Evolutionary conservation across 352 stramenopile genomes (phyloP), one percentile per base, ranked within the genome.

Genomic region (Phytophthora pisi): DNA sequence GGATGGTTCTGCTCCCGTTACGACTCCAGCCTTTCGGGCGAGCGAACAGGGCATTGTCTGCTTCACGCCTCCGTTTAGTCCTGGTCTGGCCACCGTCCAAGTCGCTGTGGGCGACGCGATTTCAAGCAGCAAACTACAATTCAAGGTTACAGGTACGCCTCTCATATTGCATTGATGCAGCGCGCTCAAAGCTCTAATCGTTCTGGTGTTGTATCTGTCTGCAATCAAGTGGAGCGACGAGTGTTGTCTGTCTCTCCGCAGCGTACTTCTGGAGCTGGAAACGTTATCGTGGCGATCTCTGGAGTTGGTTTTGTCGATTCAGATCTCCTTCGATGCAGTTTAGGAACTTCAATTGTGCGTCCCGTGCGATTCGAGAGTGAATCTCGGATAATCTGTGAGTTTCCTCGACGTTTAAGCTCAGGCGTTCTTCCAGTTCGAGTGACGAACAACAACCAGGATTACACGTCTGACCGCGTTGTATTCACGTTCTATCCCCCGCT

Each of bases 401-500:
- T 78, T 31, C 63, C 72, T 16, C 60, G 73, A 16, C 51, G 28
- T 9, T 30, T 64, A 13, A 30, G 58, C 28, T 60, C 73, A 46
- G 67, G 67, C 5, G 57, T 51, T 45, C 34, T 79, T 9, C 26
- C 45, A 0, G 72, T 81, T 4, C 51, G 62, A 28, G 63, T 86
- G 13, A 69, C 75, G 2, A 78, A 72, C 18, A 82, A 84, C 57
- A 72, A 75, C 26, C 75, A 81, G 64, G 78, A 86, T 36, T 82
- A 79, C 36, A 70, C 58, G 6, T 36, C 51, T 5, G 67, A 74
- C n/a, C 2, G 11, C 3, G 38, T 75, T 16, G 7, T 15, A 16
- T 81, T 75, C 26, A 7, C 18, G 0, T 20, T 74, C 5, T 61
- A 61, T 23, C 52, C 53, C 43, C 57, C 61, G 0, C 16, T 70